Conservation (phyloP, 169 alveolate species). For the Plasmodium gaboni region DNA sequence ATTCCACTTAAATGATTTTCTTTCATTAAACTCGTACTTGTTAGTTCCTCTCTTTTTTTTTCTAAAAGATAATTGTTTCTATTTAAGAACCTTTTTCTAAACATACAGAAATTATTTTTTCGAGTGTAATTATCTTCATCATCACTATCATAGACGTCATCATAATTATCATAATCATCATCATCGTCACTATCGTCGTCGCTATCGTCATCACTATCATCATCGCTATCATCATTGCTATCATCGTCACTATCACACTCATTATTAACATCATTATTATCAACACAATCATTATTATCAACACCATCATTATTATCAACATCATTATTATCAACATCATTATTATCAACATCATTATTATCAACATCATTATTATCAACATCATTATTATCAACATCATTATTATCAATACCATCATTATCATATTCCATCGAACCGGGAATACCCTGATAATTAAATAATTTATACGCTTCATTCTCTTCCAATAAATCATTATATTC, state of each 20-base stretch:
- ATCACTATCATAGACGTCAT: not conserved
- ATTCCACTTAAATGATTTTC: constrained; percentile 47
- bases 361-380: not conserved
- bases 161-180: not conserved
- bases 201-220: not conserved
- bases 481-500: not conserved
- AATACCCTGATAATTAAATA: not conserved
- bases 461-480: not conserved
- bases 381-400: not conserved
- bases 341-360: not conserved
- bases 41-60: too few relatives aligned
- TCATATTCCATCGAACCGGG: not conserved
- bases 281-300: too few relatives aligned
- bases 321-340: too few relatives aligned
- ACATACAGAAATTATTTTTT: not conserved
- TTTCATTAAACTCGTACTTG: not conserved
- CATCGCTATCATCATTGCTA: too few relatives aligned
- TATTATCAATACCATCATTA: not conserved
- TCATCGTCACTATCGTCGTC: not conserved
- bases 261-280: not conserved
- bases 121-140: not conserved
- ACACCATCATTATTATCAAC: too few relatives aligned
- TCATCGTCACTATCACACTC: not conserved
- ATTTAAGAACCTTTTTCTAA: not conserved
- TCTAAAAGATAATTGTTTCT: not conserved